Conservation (phyloP, 1,284 basidiomycete genomes). For the Tilletia indica region DNA sequence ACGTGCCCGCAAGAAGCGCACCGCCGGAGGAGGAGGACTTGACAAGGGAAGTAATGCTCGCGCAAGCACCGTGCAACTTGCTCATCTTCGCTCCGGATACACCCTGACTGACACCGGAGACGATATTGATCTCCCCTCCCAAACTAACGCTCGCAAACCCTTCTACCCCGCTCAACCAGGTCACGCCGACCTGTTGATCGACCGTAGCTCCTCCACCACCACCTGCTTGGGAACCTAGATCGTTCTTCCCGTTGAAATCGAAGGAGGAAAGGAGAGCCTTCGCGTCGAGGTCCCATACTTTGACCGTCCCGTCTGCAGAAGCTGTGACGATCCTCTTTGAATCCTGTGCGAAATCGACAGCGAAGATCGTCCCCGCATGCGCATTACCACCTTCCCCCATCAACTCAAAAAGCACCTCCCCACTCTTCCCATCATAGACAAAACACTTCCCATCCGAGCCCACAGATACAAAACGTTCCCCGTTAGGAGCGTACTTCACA, state of each 20-base stretch:
- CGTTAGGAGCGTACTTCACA: conserved; percentile 70
- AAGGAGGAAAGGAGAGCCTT: conserved; percentile 30
- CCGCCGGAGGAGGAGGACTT: conserved; percentile 20
- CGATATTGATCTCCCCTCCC: conserved; percentile 75
- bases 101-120: conserved; percentile 56
- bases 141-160: conserved; percentile 78
- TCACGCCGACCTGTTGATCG: conserved; percentile 80
- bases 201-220: conserved; percentile 33
- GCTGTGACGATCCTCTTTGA: conserved; percentile 73
- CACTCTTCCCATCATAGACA: conserved; percentile 86
- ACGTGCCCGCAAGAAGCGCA: conserved; percentile 59
- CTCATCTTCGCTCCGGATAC: conserved; percentile 20
- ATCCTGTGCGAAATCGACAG: conserved; percentile 57
- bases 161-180: conserved; percentile 65
- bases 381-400: conserved; percentile 41
- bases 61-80: conserved; percentile 35
- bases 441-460: conserved; percentile 86
- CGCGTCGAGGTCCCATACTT: conserved; percentile 41
- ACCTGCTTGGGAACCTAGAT: not conserved
- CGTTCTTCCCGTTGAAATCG: conserved; percentile 36
- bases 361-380: conserved; percentile 58
- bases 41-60: conserved; percentile 34
- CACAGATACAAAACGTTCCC: conserved; percentile 73
- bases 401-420: conserved; percentile 62
- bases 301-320: conserved; percentile 76